phyloP scores from a whole-genome alignment of 345 rosid genomes.

The Reutealis trisperma region DNA sequence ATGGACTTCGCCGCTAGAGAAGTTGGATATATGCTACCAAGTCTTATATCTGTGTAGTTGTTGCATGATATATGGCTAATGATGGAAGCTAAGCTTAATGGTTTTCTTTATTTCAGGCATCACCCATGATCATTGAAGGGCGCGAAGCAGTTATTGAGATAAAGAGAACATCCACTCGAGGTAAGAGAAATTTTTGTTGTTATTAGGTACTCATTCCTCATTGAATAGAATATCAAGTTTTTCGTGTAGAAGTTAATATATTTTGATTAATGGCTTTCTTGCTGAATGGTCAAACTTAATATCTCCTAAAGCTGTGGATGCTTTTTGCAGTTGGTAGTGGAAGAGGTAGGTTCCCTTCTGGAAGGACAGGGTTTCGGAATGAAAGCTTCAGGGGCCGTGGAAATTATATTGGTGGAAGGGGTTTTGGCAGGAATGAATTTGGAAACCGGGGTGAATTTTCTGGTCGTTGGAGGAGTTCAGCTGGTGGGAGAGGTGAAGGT shows the following conservation, averaged over 20 bases:
- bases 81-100: background rate
- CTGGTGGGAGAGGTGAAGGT: conserved; percentile 30
- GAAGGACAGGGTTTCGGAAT: conserved; percentile 20
- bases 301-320: background rate
- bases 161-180: conserved; percentile 21
- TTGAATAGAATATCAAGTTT: background rate
- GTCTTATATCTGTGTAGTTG: background rate
- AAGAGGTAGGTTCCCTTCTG: conserved; percentile 29
- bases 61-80: background rate
- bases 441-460: conserved; percentile 22
- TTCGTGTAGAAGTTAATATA: background rate
- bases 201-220: background rate
- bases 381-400: conserved; percentile 30
- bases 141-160: conserved; percentile 20
- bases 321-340: conserved; percentile 26
- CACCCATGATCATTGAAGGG: conserved; percentile 27
- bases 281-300: background rate
- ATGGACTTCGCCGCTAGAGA: background rate
- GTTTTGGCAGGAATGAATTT: conserved; percentile 21
- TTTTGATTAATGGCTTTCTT: background rate
- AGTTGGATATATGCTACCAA: background rate
- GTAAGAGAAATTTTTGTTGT: conserved; percentile 6
- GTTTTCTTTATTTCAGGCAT: conserved; percentile 23
- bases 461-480: conserved; percentile 22
- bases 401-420: conserved; percentile 20